Percentiles rank a stretch among this genome's conserved stretches.
Conservation (phyloP, 179 eudicot genomes). For the Spergularia azorica region DNA sequence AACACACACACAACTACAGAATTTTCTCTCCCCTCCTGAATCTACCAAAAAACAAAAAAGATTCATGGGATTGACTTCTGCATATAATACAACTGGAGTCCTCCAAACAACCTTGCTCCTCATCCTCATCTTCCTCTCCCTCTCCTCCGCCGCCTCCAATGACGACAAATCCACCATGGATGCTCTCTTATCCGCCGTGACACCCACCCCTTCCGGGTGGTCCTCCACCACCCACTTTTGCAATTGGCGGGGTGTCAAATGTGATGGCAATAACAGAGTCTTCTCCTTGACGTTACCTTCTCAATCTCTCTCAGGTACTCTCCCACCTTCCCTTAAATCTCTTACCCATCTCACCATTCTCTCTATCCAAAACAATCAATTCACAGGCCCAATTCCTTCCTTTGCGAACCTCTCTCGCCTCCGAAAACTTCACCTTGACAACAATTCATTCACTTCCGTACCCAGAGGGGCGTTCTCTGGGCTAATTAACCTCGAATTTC, state of each 20-base stretch:
- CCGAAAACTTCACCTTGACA: conserved; percentile 14
- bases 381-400: conserved; percentile 8
- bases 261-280: conserved; percentile 24
- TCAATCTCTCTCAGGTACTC: conserved; percentile 26
- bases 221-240: conserved; percentile 13
- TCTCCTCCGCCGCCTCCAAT: conserved; percentile 12
- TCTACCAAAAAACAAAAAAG: no score
- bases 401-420: conserved; percentile 31
- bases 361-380: no score
- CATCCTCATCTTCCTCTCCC: no score
- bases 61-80: no score
- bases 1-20: no score
- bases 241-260: conserved; percentile 28
- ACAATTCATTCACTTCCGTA: conserved; percentile 31
- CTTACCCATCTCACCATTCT: no score
- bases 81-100: no score
- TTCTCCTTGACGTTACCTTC: conserved; percentile 21
- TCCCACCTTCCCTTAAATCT: conserved; percentile 11
- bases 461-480: conserved; percentile 25
- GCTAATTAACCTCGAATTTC: conserved; percentile 23
- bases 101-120: no score
- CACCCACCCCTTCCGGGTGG: conserved; percentile 30
- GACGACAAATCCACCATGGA: not conserved
- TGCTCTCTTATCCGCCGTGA: not conserved
- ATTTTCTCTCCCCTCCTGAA: no score